Evolutionary conservation across 1,284 basidiomycete genomes (phyloP).

Genomic region (Sphagnurus paluster): DNA sequence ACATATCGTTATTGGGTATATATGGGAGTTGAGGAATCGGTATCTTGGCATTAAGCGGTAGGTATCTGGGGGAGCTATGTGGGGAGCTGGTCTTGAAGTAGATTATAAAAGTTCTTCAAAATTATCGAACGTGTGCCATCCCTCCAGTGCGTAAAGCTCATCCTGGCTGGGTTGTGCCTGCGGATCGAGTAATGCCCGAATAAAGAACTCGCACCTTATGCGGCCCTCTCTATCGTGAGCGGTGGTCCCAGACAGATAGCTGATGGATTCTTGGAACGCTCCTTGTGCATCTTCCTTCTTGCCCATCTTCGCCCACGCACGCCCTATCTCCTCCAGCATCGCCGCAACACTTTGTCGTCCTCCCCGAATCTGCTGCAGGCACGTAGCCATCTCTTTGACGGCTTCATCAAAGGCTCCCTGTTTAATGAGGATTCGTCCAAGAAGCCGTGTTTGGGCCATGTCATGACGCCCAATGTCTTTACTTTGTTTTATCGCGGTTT

Average conservation of each 20-base stretch:
- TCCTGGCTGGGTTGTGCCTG: neutral
- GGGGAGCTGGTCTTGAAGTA: too few relatives aligned
- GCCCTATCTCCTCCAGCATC: conserved; percentile 3
- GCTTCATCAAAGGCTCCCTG: too few relatives aligned
- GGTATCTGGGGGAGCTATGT: too few relatives aligned
- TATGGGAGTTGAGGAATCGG: too few relatives aligned
- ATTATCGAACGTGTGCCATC: neutral
- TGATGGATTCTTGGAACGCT: conserved; percentile 2
- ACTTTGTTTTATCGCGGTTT: too few relatives aligned
- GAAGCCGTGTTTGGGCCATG: too few relatives aligned
- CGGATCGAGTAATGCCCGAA: conserved; percentile 1
- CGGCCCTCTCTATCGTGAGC: neutral
- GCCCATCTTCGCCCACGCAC: conserved; percentile 3
- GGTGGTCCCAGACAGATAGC: neutral
- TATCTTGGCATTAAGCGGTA: too few relatives aligned
- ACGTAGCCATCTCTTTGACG: too few relatives aligned
- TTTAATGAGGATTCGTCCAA: too few relatives aligned
- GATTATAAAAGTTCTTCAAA: neutral
- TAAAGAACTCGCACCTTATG: neutral
- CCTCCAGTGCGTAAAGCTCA: neutral
- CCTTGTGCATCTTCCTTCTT: conserved; percentile 1
- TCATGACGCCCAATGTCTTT: too few relatives aligned
- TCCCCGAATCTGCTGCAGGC: neutral
- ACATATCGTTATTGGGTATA: too few relatives aligned
- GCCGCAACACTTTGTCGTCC: neutral